Evolutionary conservation across 805 yeast genomes (phyloP).

Genomic region (Ogataea kodamae): DNA sequence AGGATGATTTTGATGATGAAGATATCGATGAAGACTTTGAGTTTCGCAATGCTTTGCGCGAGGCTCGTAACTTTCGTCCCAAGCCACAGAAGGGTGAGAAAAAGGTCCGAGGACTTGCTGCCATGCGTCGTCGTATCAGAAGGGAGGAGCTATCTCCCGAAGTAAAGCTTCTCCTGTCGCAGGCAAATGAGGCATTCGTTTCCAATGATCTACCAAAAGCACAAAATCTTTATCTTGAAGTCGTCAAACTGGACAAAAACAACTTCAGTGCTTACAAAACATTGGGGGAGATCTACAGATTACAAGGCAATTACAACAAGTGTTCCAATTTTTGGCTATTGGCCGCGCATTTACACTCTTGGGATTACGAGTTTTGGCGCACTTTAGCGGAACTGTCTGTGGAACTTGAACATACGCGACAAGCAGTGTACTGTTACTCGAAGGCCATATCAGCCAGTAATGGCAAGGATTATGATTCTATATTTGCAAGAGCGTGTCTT

Average conservation of each 20-base stretch:
- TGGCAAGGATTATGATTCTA: slow-evolving; percentile 48
- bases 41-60: slow-evolving; percentile 62
- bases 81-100: slow-evolving; percentile 37
- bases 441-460: slow-evolving; percentile 50
- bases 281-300: slow-evolving; percentile 75
- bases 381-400: slow-evolving; percentile 66
- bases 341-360: slow-evolving; percentile 74
- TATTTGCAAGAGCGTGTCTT: slow-evolving; percentile 62
- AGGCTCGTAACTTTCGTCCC: slow-evolving; percentile 60
- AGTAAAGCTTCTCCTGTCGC: slow-evolving; percentile 58
- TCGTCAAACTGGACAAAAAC: slow-evolving; percentile 71
- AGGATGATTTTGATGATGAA: slow-evolving; percentile 32
- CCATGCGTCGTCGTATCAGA: slow-evolving; percentile 38
- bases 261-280: slow-evolving; percentile 85
- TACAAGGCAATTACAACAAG: slow-evolving; percentile 62
- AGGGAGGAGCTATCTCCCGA: slow-evolving; percentile 63
- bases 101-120: slow-evolving; percentile 36
- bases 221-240: slow-evolving; percentile 56
- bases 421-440: slow-evolving; percentile 75
- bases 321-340: slow-evolving; percentile 79
- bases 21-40: slow-evolving; percentile 42
- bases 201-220: slow-evolving; percentile 58
- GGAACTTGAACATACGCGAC: slow-evolving; percentile 64
- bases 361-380: slow-evolving; percentile 77
- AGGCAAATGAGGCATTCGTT: slow-evolving; percentile 81